Conservation (phyloP, 257 asterid genomes). For the Salvia splendens region DNA sequence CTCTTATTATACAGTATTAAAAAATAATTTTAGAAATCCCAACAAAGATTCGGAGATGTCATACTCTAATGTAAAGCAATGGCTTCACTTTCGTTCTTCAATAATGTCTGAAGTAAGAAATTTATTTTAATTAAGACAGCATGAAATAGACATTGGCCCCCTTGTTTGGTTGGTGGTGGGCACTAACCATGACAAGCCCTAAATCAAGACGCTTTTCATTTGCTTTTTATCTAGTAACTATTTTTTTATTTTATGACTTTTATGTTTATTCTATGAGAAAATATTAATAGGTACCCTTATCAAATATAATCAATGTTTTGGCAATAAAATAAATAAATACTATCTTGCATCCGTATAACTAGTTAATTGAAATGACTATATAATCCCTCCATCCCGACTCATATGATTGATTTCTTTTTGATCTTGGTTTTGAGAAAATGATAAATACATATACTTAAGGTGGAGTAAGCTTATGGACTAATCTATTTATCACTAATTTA, state of each 20-base stretch:
- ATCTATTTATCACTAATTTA: too few relatives aligned
- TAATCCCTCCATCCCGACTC: too few relatives aligned
- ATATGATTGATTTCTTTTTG: too few relatives aligned
- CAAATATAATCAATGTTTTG: too few relatives aligned
- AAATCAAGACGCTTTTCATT: slow-evolving; percentile 1
- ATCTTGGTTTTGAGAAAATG: too few relatives aligned
- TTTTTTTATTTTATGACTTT: neutral
- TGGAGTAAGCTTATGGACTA: too few relatives aligned
- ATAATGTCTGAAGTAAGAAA: neutral
- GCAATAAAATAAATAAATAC: too few relatives aligned
- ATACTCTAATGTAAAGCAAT: neutral
- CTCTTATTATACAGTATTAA: too few relatives aligned
- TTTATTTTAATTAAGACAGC: slow-evolving; percentile 24
- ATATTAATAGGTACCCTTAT: neutral
- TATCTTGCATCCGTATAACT: too few relatives aligned
- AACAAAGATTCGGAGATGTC: neutral
- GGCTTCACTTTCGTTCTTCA: neutral
- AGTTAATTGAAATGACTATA: too few relatives aligned
- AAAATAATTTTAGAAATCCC: neutral
- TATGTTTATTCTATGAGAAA: neutral
- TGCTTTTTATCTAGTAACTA: slow-evolving; percentile 3
- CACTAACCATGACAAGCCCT: slow-evolving; percentile 24
- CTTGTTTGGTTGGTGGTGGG: slow-evolving; percentile 32
- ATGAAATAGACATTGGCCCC: slow-evolving; percentile 28
- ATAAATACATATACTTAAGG: too few relatives aligned